phyloP scores from a whole-genome alignment of 2,329 filamentous ascomycete species.

The Microdochium bolleyi region DNA sequence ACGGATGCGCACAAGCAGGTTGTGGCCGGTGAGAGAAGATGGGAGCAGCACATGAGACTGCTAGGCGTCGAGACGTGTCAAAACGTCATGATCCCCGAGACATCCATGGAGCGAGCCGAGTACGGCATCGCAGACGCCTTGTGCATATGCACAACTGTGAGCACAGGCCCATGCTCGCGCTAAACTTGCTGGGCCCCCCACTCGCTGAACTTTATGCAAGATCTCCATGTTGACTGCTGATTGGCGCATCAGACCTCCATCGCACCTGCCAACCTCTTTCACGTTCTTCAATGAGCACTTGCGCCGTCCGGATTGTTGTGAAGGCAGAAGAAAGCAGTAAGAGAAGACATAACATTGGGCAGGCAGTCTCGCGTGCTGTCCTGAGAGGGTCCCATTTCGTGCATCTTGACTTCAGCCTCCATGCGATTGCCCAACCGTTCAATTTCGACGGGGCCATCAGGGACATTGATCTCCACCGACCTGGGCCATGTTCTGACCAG shows the following conservation, averaged over 20 bases:
- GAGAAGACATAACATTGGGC: too few species aligned
- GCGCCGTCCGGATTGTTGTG: too few species aligned
- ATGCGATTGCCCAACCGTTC: too few species aligned
- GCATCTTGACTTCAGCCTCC: too few species aligned
- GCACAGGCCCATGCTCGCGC: neutral
- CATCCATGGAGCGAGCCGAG: neutral
- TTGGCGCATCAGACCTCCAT: neutral
- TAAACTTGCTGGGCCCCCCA: neutral
- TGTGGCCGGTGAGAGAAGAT: neutral
- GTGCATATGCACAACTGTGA: neutral
- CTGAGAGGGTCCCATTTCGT: too few species aligned
- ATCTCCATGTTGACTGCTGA: neutral
- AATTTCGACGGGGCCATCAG: neutral
- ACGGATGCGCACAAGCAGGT: neutral
- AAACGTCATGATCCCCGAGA: neutral
- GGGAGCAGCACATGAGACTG: neutral
- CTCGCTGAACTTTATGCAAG: neutral
- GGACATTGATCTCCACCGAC: neutral
- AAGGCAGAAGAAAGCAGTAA: too few species aligned
- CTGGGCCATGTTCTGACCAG: neutral
- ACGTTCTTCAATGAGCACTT: too few species aligned
- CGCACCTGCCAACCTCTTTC: too few species aligned
- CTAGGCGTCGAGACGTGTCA: neutral
- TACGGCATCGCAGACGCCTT: neutral
- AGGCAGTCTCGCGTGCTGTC: too few species aligned